Percentiles rank a stretch among this genome's conserved stretches.
Evolutionary conservation across 768 basidiomycete genomes (phyloP).

Genomic region (Pulveroboletus ravenelii): DNA sequence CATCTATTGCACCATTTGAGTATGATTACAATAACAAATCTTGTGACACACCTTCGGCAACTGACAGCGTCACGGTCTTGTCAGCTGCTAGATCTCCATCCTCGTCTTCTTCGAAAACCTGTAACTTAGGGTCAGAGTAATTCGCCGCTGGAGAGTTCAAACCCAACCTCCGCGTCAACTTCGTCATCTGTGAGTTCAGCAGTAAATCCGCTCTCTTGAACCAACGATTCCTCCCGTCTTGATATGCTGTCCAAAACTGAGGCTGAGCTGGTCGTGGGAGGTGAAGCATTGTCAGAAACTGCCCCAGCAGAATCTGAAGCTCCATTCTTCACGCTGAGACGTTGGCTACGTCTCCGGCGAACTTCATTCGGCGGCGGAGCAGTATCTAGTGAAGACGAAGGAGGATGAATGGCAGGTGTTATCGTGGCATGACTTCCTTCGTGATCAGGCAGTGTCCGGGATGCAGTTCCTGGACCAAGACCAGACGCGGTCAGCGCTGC

Average conservation of each 20-base stretch:
- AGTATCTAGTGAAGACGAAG: constrained; percentile 33
- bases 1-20: constrained; percentile 50
- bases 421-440: constrained; percentile 31
- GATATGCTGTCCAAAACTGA: constrained; percentile 25
- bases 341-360: constrained; percentile 72
- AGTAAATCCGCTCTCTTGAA: constrained; percentile 58
- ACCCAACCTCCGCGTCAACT: constrained; percentile 65
- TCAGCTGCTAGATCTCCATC: constrained; percentile 71
- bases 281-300: constrained; percentile 12
- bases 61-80: constrained; percentile 81
- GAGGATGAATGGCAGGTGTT: constrained; percentile 21
- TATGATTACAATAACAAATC: not conserved
- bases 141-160: not conserved
- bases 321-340: constrained; percentile 69
- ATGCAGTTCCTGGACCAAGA: constrained; percentile 49
- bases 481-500: constrained; percentile 83
- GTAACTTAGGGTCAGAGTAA: constrained; percentile 13
- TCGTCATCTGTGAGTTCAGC: constrained; percentile 84
- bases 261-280: constrained; percentile 23
- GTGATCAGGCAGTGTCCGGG: constrained; percentile 31
- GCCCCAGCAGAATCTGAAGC: constrained; percentile 13
- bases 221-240: constrained; percentile 44
- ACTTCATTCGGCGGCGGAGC: constrained; percentile 38
- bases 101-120: constrained; percentile 85
- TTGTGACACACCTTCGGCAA: constrained; percentile 62